These are phyloP conservation scores for Phaeosphaeriaceae sp. DNA, from an alignment of 2,329 filamentous ascomycete genomes.

Conservation along the genomic window DNA sequence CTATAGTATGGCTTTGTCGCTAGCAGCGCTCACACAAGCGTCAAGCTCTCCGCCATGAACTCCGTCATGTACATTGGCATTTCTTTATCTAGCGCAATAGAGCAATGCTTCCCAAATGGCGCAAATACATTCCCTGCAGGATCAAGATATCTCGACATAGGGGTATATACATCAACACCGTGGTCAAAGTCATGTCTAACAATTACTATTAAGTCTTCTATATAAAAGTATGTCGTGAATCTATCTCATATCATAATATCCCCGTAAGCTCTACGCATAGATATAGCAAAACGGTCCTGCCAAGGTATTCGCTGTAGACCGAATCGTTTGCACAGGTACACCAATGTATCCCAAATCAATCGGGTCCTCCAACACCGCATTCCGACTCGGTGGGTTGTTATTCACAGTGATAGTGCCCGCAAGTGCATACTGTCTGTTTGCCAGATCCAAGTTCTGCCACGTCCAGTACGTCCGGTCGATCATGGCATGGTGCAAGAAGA, in stretches of 20 bases:
- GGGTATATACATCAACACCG: too few species aligned
- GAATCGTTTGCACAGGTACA: constrained; percentile 37
- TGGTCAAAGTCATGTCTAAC: background rate
- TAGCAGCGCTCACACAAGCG: too few species aligned
- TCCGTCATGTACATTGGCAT: too few species aligned
- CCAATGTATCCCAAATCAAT: constrained; percentile 50
- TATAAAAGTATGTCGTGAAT: background rate
- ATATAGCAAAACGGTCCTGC: constrained; percentile 58
- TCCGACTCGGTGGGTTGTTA: constrained; percentile 52
- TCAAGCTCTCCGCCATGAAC: too few species aligned
- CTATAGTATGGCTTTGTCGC: background rate
- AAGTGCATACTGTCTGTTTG: constrained; percentile 48
- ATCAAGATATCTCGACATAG: too few species aligned
- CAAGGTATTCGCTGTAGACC: constrained; percentile 52
- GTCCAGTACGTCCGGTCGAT: constrained; percentile 59
- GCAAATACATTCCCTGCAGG: too few species aligned
- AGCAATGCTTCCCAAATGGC: too few species aligned
- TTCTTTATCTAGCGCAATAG: too few species aligned
- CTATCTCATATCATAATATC: background rate
- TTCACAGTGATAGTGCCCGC: constrained; percentile 55
- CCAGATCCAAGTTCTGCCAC: constrained; percentile 57
- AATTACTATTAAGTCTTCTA: background rate
- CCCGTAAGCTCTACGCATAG: constrained; percentile 35
- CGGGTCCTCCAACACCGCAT: constrained; percentile 54
- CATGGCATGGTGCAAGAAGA: constrained; percentile 57